A percentile compares a stretch with the other conserved stretches of the same genome.
Evolutionary conservation across 495 filamentous ascomycete genomes (phyloP).

Genomic region (Glarea lozoyensis): DNA sequence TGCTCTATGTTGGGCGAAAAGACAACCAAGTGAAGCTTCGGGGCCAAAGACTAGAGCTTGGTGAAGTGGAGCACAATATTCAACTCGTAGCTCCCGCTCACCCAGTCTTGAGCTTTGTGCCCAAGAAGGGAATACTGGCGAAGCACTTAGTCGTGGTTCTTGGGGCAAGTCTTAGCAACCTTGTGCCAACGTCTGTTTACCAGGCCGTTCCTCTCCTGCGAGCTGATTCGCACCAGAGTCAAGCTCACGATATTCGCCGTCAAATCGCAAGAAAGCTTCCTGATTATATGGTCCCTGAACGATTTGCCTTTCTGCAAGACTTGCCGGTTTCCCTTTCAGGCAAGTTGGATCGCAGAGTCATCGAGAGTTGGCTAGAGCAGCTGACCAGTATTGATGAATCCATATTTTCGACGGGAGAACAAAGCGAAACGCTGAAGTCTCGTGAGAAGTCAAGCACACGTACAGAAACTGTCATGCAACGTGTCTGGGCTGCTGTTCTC

Average conservation of each 20-base stretch:
- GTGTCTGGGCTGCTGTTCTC: slow-evolving; percentile 7
- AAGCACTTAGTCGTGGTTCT: neutral
- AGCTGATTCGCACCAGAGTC: neutral
- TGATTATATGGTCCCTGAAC: neutral
- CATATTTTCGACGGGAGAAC: neutral
- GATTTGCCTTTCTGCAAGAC: neutral
- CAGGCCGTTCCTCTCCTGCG: neutral
- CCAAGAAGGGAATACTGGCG: neutral
- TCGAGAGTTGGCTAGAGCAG: neutral
- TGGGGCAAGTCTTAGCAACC: neutral
- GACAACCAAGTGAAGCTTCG: slow-evolving; percentile 23
- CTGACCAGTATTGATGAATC: neutral
- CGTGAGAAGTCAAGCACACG: neutral
- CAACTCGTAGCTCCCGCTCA: neutral
- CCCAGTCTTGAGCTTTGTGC: neutral
- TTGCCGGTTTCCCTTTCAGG: neutral
- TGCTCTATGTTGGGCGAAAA: slow-evolving; percentile 24
- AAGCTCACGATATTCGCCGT: neutral
- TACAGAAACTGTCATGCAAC: slow-evolving; percentile 1
- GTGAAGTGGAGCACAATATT: slow-evolving; percentile 33
- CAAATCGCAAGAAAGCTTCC: neutral
- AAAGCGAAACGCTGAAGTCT: neutral
- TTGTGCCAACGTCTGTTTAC: neutral
- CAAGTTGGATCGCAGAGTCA: neutral
- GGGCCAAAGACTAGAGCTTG: slow-evolving; percentile 24